These are phyloP conservation scores for Yarrowia sp. DNA, from an alignment of 805 yeast genomes.

Conservation along the genomic window DNA sequence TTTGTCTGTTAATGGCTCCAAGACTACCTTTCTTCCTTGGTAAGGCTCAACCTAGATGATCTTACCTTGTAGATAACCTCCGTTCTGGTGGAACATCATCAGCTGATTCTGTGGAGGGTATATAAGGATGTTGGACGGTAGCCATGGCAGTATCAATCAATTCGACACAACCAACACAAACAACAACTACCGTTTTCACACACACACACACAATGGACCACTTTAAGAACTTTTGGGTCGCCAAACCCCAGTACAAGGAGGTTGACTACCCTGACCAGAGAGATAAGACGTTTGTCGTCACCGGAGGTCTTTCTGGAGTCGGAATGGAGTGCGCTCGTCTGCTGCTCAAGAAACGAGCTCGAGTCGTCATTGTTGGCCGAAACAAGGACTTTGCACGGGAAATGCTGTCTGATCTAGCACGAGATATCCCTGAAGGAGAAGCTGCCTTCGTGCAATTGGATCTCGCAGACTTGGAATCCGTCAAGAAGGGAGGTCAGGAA, in stretches of 20 bases:
- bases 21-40: no score
- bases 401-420: background rate
- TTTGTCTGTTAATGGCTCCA: no score
- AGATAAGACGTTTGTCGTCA: slow-evolving; percentile 18
- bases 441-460: slow-evolving; percentile 2
- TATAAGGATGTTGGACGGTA: background rate
- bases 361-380: slow-evolving; percentile 16
- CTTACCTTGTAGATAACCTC: no score
- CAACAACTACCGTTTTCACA: background rate
- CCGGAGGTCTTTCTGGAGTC: slow-evolving; percentile 25
- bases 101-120: background rate
- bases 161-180: background rate
- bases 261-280: slow-evolving; percentile 21
- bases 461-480: slow-evolving; percentile 2
- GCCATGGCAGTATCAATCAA: background rate
- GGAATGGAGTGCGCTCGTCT: slow-evolving; percentile 12
- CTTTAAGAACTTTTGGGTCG: slow-evolving; percentile 13
- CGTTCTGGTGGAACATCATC: background rate
- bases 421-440: slow-evolving; percentile 6
- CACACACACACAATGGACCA: background rate
- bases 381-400: slow-evolving; percentile 15
- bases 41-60: no score
- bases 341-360: slow-evolving; percentile 8
- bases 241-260: slow-evolving; percentile 23
- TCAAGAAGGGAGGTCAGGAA: slow-evolving; percentile 15